Evolutionary conservation across 2,329 filamentous ascomycete species (phyloP), one percentile per base, ranked within the genome.

Genomic region (Huntiella decipiens): DNA sequence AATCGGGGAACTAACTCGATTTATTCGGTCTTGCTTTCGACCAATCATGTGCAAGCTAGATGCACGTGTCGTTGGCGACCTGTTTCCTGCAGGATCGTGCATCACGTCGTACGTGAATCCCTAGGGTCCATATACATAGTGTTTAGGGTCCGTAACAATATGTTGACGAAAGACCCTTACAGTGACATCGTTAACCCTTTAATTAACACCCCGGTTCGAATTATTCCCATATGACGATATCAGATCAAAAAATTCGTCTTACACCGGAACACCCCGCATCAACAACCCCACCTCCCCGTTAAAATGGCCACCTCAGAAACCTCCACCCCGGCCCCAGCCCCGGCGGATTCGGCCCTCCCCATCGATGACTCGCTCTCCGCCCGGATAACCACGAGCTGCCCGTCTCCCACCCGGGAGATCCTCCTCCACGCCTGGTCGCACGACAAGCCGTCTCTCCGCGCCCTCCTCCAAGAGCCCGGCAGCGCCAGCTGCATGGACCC

Each of bases 401-500:
- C 71, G 7, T 60, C 65, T 37, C 60, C 66, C 4, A 65, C 64
- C 39, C 65, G 70, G 37, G 60, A 69, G 51, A 63, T 76, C 49
- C 64, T 77, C 47, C 62, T 64, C 45, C 66, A 66, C 46, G 68
- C 71, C 47, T 75, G 72, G 71, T 61, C 61, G 47, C 72, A 74
- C 56, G 69, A 94, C 59, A 62, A 79, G 50, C 60, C 70, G 33
- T 68, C 71, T 43, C 71, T 94, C 37, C 79, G 78, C 58, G 70
- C 71, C 47, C 71, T 93, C 5, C 72, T 92, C 51, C 68, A 72
- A 55, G 69, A 63, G 3, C 74, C 70, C 42, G 78, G 66, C 47
- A 65, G 64, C 64, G 64, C 83, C 66, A 86, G 81, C 58, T 76
- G 80, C 4, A 85, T 88, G 60, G 88, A 96, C 57, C 73, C 81